Conservation (phyloP, 2,329 filamentous ascomycete species). For the Aspergillus chevalieri region DNA sequence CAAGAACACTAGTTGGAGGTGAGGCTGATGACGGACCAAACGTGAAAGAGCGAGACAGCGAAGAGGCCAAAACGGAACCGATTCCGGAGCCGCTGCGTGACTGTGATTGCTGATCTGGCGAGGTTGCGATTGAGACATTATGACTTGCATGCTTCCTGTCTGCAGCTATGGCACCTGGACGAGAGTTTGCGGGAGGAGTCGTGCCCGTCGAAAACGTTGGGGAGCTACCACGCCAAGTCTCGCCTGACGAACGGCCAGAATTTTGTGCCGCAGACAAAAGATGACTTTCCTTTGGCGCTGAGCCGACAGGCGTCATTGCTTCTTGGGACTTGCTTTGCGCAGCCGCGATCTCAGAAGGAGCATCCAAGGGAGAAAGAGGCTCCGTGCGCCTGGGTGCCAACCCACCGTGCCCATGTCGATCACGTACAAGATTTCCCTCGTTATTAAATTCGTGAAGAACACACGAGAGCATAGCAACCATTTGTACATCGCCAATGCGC, state of each 20-base stretch:
- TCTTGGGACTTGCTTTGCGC: constrained; percentile 38
- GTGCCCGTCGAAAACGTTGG: constrained; percentile 49
- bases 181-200: constrained; percentile 45
- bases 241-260: constrained; percentile 47
- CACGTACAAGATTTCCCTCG: constrained; percentile 28
- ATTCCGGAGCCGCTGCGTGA: constrained; percentile 35
- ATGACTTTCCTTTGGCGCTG: constrained; percentile 27
- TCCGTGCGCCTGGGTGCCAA: constrained; percentile 34
- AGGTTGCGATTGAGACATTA: constrained; percentile 34
- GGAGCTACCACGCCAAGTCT: constrained; percentile 44
- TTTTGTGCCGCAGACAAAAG: constrained; percentile 33
- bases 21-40: constrained; percentile 40
- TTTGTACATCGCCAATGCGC: constrained; percentile 55
- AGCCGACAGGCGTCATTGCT: constrained; percentile 26
- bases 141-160: constrained; percentile 39
- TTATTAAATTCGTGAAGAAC: constrained; percentile 49
- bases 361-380: constrained; percentile 41
- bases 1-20: constrained; percentile 29
- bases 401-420: constrained; percentile 9
- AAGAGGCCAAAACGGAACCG: constrained; percentile 39
- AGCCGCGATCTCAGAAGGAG: constrained; percentile 39
- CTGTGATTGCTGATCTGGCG: constrained; percentile 36
- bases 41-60: constrained; percentile 40
- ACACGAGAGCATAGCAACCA: constrained; percentile 61
- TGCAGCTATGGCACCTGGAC: constrained; percentile 33